These are phyloP conservation scores for Lepidium aucheri DNA, from an alignment of 345 rosid genomes.

Conservation along the genomic window DNA sequence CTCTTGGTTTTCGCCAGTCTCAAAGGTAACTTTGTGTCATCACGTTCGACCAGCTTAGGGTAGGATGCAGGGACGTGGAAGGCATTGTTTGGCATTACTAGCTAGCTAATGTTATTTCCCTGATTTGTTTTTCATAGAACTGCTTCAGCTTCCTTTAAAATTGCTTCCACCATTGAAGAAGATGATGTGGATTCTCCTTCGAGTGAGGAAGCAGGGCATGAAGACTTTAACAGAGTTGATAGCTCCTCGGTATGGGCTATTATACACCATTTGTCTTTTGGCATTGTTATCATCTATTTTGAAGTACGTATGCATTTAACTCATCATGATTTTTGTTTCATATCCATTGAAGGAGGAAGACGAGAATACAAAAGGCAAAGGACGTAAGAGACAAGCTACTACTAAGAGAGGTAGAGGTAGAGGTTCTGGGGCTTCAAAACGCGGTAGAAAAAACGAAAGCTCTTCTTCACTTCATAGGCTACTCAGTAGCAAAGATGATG, in stretches of 20 bases:
- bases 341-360: slow-evolving; percentile 41
- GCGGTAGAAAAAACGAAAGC: slow-evolving; percentile 62
- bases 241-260: slow-evolving; percentile 54
- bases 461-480: slow-evolving; percentile 49
- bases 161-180: slow-evolving; percentile 43
- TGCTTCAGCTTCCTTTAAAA: slow-evolving; percentile 51
- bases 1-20: slow-evolving; percentile 63
- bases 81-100: slow-evolving; percentile 2
- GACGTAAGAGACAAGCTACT: slow-evolving; percentile 64
- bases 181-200: slow-evolving; percentile 75
- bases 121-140: slow-evolving; percentile 39
- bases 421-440: slow-evolving; percentile 62
- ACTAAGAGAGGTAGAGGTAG: slow-evolving; percentile 61
- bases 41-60: background rate
- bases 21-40: slow-evolving; percentile 45
- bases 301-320: background rate
- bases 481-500: slow-evolving; percentile 56
- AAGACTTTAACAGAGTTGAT: slow-evolving; percentile 38
- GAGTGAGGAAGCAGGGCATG: slow-evolving; percentile 57
- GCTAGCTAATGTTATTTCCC: slow-evolving; percentile 9
- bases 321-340: background rate
- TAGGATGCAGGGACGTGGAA: background rate
- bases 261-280: background rate
- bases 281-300: background rate
- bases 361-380: slow-evolving; percentile 36